A percentile compares a stretch with the other conserved stretches of the same genome.
Conservation (phyloP, 192 early-diverging fungal species). For the Backusella tuberculispora region DNA sequence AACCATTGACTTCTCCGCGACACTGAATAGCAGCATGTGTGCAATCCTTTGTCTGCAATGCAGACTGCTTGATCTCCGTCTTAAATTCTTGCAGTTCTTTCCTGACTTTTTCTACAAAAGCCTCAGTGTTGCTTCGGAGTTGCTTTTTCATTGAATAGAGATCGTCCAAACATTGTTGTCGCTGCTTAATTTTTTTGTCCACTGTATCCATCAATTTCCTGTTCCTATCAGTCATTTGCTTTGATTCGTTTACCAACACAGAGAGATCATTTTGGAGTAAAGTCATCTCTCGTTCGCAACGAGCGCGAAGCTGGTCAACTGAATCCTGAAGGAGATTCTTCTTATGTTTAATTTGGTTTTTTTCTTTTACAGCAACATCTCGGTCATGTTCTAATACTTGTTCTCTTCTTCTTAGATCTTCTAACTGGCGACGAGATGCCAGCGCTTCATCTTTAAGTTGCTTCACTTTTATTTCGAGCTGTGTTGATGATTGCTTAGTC, state of each 20-base stretch:
- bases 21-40: slow-evolving; percentile 21
- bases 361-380: slow-evolving; percentile 27
- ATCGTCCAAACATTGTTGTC: slow-evolving; percentile 2
- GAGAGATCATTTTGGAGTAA: slow-evolving; percentile 22
- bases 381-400: slow-evolving; percentile 25
- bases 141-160: neutral
- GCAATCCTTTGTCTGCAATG: slow-evolving; percentile 19
- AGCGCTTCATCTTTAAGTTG: slow-evolving; percentile 38
- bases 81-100: slow-evolving; percentile 15
- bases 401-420: slow-evolving; percentile 31
- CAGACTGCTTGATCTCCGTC: slow-evolving; percentile 19
- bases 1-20: slow-evolving; percentile 32
- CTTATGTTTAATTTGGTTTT: slow-evolving; percentile 33
- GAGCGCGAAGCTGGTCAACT: slow-evolving; percentile 12
- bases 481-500: slow-evolving; percentile 28
- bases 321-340: slow-evolving; percentile 27
- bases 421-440: slow-evolving; percentile 31
- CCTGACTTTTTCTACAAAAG: slow-evolving; percentile 20
- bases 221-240: slow-evolving; percentile 18
- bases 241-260: slow-evolving; percentile 4
- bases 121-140: neutral
- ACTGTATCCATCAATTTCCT: slow-evolving; percentile 15
- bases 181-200: slow-evolving; percentile 10
- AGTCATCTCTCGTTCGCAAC: slow-evolving; percentile 26
- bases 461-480: slow-evolving; percentile 35